Conservation (phyloP, 2,329 filamentous ascomycete genomes). For the Colletotrichum camelliae region DNA sequence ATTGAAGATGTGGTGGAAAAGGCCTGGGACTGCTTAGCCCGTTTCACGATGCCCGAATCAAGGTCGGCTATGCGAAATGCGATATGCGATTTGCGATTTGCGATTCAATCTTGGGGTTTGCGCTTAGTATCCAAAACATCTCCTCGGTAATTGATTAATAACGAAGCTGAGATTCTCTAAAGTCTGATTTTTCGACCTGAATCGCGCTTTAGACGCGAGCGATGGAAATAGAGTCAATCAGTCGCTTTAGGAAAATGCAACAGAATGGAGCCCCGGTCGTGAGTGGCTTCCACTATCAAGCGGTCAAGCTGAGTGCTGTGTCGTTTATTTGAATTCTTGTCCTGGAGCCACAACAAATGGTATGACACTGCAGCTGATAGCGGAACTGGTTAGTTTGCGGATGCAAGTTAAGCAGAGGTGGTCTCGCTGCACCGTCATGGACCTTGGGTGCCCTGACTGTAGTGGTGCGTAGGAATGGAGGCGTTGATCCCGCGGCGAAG, state of each 20-base stretch:
- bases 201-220: background rate
- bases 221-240: background rate
- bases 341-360: background rate
- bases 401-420: background rate
- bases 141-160: background rate
- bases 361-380: slow-evolving; percentile 13
- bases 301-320: slow-evolving; percentile 8
- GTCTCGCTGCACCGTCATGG: background rate
- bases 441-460: background rate
- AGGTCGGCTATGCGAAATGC: background rate
- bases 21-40: background rate
- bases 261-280: background rate
- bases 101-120: background rate
- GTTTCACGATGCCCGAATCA: background rate
- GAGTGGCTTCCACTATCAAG: background rate
- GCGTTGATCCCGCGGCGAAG: background rate
- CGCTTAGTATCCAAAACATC: background rate
- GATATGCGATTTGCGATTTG: background rate
- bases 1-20: background rate
- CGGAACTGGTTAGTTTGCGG: slow-evolving; percentile 6
- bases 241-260: background rate
- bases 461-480: background rate
- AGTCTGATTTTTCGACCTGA: background rate
- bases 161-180: background rate
- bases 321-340: background rate